A percentile compares a stretch with the other conserved stretches of the same genome.
These are phyloP conservation scores for Magnusiomyces fungicola DNA, from an alignment of 1,139 yeast species.

Conservation along the genomic window DNA sequence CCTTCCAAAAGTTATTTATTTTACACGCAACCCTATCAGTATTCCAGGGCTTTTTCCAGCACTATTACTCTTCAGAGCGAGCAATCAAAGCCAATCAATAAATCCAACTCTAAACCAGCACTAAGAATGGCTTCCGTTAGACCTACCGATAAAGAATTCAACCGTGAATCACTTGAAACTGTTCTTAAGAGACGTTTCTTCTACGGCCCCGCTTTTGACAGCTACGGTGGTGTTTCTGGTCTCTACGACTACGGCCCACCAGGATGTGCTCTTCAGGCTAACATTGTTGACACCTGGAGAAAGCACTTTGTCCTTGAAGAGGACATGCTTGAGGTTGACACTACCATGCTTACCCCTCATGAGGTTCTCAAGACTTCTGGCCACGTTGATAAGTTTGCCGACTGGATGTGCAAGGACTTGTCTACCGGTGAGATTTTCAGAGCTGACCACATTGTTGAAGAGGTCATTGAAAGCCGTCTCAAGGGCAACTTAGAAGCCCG, in stretches of 20 bases:
- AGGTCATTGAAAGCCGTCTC: constrained; percentile 88
- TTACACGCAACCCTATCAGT: neutral
- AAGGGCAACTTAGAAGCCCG: constrained; percentile 96
- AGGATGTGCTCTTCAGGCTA: constrained; percentile 97
- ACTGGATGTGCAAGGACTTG: constrained; percentile 97
- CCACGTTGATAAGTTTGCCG: constrained; percentile 97
- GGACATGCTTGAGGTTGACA: constrained; percentile 97
- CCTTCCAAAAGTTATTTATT: neutral
- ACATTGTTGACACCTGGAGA: constrained; percentile 91
- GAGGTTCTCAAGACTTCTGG: constrained; percentile 98
- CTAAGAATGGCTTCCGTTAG: constrained; percentile 20
- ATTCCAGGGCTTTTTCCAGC: neutral
- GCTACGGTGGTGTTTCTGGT: constrained; percentile 98
- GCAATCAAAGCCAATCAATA: too few relatives aligned
- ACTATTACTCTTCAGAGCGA: neutral
- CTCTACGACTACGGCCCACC: constrained; percentile 99
- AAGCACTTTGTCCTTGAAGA: constrained; percentile 96
- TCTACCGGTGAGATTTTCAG: constrained; percentile 97
- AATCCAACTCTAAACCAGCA: neutral
- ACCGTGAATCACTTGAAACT: constrained; percentile 82
- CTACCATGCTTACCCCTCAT: constrained; percentile 95
- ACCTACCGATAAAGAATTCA: constrained; percentile 38
- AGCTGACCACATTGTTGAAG: constrained; percentile 97
- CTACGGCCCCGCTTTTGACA: constrained; percentile 94
- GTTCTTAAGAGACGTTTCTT: constrained; percentile 92